Conservation (phyloP, 345 rosid genomes). For the Aquilaria malaccensis region DNA sequence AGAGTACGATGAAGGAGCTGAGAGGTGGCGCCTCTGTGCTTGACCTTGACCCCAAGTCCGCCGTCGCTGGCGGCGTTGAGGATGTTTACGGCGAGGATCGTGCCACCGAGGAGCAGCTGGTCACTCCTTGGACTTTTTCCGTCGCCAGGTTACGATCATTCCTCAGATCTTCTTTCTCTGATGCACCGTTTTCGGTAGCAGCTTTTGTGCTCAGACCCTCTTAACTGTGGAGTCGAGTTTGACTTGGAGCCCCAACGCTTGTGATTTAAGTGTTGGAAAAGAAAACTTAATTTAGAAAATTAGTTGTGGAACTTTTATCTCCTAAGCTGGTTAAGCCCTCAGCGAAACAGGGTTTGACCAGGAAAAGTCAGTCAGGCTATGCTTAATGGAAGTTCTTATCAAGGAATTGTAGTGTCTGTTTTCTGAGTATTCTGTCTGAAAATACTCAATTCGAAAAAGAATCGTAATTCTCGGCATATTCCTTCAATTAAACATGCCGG, state of each 20-base stretch:
- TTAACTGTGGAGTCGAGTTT: no score
- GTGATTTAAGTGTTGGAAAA: no score
- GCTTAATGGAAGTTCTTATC: background rate
- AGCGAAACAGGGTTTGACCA: no score
- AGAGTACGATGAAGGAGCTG: slow-evolving; percentile 43
- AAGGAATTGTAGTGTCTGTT: background rate
- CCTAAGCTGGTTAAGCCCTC: no score
- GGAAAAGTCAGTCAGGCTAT: no score
- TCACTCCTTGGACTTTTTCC: slow-evolving; percentile 86
- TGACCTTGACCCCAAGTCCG: slow-evolving; percentile 43
- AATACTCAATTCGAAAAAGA: no score
- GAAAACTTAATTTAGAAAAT: no score
- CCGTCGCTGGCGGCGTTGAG: slow-evolving; percentile 62
- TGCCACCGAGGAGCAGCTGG: slow-evolving; percentile 70
- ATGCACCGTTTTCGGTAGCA: background rate
- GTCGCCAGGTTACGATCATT: slow-evolving; percentile 54
- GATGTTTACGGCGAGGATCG: slow-evolving; percentile 79
- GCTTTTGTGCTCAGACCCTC: background rate
- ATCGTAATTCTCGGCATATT: no score
- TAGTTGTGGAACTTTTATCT: no score
- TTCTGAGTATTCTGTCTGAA: no score
- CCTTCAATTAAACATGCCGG: no score
- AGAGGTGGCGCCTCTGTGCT: slow-evolving; percentile 37
- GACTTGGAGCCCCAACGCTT: no score
- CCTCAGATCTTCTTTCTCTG: background rate